Percentiles rank a stretch among this genome's conserved stretches.
Evolutionary conservation across 192 early-diverging fungal species (phyloP).

Genomic region (Funneliformis geosporum): DNA sequence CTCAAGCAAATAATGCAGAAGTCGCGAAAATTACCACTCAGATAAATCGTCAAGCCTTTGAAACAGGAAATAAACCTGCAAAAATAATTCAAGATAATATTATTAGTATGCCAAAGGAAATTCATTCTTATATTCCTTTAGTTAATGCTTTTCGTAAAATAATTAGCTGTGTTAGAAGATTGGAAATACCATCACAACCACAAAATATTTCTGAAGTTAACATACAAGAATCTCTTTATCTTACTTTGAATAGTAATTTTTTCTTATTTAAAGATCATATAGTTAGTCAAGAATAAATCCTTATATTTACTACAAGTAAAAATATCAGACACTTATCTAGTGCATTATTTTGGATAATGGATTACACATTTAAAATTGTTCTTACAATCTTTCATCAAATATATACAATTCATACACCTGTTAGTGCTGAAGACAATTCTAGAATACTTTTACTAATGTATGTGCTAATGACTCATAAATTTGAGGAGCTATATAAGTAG

Average conservation of each 20-base stretch:
- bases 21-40: background rate
- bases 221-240: background rate
- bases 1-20: background rate
- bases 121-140: background rate
- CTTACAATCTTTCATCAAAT: background rate
- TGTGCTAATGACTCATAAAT: background rate
- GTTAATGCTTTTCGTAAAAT: background rate
- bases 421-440: background rate
- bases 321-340: background rate
- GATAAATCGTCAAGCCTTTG: background rate
- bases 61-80: background rate
- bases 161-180: background rate
- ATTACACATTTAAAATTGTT: constrained; percentile 5
- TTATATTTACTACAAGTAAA: constrained; percentile 10
- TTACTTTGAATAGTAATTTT: background rate
- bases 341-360: background rate
- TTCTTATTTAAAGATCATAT: background rate
- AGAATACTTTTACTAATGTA: background rate
- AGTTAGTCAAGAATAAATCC: background rate
- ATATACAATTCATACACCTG: constrained; percentile 1
- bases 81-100: constrained; percentile 12
- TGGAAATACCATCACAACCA: background rate
- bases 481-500: background rate
- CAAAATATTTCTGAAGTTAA: background rate
- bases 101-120: background rate